These are phyloP conservation scores for Fraxinus pennsylvanica DNA, from an alignment of 257 asterid genomes.

Conservation along the genomic window DNA sequence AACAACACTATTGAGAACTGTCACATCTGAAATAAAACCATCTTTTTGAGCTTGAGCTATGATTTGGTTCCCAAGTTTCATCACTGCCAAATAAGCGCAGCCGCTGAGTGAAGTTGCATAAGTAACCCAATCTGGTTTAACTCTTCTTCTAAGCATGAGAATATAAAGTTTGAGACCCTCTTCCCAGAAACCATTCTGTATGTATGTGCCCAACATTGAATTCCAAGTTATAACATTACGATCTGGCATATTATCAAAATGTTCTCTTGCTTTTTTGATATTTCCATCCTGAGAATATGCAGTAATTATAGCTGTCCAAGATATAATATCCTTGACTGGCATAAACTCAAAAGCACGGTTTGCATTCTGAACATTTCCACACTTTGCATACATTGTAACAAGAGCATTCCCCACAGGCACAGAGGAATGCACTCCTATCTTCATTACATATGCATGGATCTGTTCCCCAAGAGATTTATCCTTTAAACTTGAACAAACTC, in stretches of 20 bases:
- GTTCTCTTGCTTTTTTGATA: slow-evolving; percentile 14
- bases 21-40: slow-evolving; percentile 23
- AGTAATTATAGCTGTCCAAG: slow-evolving; percentile 23
- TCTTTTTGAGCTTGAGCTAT: slow-evolving; percentile 12
- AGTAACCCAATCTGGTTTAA: slow-evolving; percentile 22
- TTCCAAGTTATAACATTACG: slow-evolving; percentile 24
- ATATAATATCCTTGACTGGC: slow-evolving; percentile 21
- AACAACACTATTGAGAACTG: slow-evolving; percentile 25
- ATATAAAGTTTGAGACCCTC: slow-evolving; percentile 20
- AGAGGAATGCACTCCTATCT: slow-evolving; percentile 3
- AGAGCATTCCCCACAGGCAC: slow-evolving; percentile 25
- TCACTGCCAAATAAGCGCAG: slow-evolving; percentile 20
- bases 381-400: slow-evolving; percentile 19
- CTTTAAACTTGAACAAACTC: slow-evolving; percentile 15
- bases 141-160: slow-evolving; percentile 14
- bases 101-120: slow-evolving; percentile 14
- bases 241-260: slow-evolving; percentile 14
- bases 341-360: slow-evolving; percentile 19
- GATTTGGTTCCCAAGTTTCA: slow-evolving; percentile 22
- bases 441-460: slow-evolving; percentile 14
- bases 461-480: slow-evolving; percentile 19
- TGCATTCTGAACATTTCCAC: slow-evolving; percentile 17
- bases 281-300: slow-evolving; percentile 15
- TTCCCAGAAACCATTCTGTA: slow-evolving; percentile 23
- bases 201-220: slow-evolving; percentile 24